Evolutionary conservation across 2,329 filamentous ascomycete genomes (phyloP), one percentile per base, ranked within the genome.

Genomic region (Leptographium radiaticola): DNA sequence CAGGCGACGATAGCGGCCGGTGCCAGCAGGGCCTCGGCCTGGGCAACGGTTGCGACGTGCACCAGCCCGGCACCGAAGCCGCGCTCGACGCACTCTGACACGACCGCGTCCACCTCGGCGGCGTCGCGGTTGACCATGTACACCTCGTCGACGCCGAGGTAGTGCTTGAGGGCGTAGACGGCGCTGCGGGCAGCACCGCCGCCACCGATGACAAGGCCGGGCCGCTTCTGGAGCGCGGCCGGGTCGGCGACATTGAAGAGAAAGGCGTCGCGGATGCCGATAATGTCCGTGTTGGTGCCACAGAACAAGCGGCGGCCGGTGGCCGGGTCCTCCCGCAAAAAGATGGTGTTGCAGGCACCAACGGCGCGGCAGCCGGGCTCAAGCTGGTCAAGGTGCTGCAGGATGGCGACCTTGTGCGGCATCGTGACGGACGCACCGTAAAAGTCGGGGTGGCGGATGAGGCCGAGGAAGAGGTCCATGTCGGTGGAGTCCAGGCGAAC

Each of bases 301-400:
- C 84, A 81, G 59, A 80, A 80, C 47, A 75, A 62, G 18, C 75
- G 70, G 38, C 68, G 68, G 51, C 76, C 74, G 0, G 49, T 46
- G 16, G 65, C 61, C 1, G 66, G 65, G 49, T 73, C 70, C 48
- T 71, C 67, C 25, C 77, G 73, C 48, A 87, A 66, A 70, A 85
- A 90, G 52, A 91, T 76, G 0, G 87, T 93, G 72, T 93, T 91
- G 67, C 85, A 84, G 51, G 87, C 87, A 49, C 87, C 86, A 25
- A 89, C 83, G 39, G 83, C 81, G 50, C 77, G 75, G 60, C 81
- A 86, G 67, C 89, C 85, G 25, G 80, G 76, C 8, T 86, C 89
- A 40, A 90, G 71, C 53, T 83, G 79, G 63, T 91, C 86, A 10
- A 91, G 75, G 60, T 87, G 75, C 0, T 79, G 74, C 56, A 90